A percentile compares a stretch with the other conserved stretches of the same genome.
Evolutionary conservation across 768 basidiomycete genomes (phyloP).

Genomic region (Russula virescens): DNA sequence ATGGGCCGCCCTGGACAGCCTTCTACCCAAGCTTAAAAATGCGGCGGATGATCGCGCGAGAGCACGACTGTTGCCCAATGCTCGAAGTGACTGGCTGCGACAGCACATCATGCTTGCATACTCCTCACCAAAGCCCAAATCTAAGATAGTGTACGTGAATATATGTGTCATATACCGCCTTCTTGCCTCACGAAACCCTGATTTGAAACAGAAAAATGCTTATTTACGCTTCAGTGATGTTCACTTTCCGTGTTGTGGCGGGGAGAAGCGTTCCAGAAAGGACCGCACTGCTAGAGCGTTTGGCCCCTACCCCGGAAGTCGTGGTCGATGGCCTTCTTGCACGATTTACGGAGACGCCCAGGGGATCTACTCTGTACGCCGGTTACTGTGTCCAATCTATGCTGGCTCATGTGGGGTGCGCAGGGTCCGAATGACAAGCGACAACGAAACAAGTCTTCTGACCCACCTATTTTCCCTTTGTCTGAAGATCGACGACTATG

Average conservation of each 20-base stretch:
- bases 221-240: conserved; percentile 77
- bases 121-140: conserved; percentile 45
- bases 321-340: conserved; percentile 70
- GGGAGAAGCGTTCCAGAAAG: conserved; percentile 38
- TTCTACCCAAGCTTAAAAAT: conserved; percentile 49
- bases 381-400: neutral
- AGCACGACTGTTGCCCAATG: conserved; percentile 52
- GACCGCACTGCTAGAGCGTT: conserved; percentile 48
- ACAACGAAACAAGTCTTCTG: conserved; percentile 64
- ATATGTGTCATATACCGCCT: neutral
- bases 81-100: conserved; percentile 65
- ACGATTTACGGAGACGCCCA: conserved; percentile 72
- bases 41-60: conserved; percentile 46
- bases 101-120: conserved; percentile 47
- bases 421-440: conserved; percentile 49
- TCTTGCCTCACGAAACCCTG: neutral
- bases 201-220: conserved; percentile 56
- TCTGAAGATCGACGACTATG: conserved; percentile 72
- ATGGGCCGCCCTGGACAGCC: conserved; percentile 55
- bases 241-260: conserved; percentile 54
- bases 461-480: conserved; percentile 79
- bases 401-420: neutral
- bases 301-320: conserved; percentile 52
- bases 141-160: conserved; percentile 51
- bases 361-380: conserved; percentile 60